Conservation (phyloP, 768 basidiomycete species). For the Hygrophorus russula region DNA sequence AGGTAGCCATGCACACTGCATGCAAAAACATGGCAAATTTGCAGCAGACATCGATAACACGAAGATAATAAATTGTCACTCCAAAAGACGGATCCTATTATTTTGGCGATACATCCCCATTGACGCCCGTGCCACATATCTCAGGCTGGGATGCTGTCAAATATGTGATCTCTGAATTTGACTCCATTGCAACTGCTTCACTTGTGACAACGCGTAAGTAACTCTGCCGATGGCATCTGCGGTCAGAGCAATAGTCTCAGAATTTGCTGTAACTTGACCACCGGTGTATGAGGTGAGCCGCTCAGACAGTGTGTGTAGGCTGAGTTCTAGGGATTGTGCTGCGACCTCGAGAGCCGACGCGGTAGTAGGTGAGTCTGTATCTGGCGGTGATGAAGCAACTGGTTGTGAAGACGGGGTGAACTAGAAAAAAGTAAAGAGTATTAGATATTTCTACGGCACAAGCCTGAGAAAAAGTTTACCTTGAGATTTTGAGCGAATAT, state of each 20-base stretch:
- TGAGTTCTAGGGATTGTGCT: slow-evolving; percentile 37
- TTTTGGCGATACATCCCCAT: too few relatives aligned
- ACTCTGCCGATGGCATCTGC: slow-evolving; percentile 67
- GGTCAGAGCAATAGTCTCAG: slow-evolving; percentile 36
- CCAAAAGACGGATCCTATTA: too few relatives aligned
- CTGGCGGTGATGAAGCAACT: neutral
- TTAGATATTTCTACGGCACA: too few relatives aligned
- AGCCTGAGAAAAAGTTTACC: too few relatives aligned
- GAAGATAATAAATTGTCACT: too few relatives aligned
- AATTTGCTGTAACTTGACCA: slow-evolving; percentile 29
- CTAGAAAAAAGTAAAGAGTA: too few relatives aligned
- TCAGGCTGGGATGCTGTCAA: too few relatives aligned
- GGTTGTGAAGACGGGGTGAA: too few relatives aligned
- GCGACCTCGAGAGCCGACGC: slow-evolving; percentile 18
- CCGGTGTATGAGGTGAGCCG: slow-evolving; percentile 36
- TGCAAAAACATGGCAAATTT: too few relatives aligned
- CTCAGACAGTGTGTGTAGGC: slow-evolving; percentile 40
- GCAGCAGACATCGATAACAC: too few relatives aligned
- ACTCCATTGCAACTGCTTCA: slow-evolving; percentile 45
- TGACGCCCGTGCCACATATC: too few relatives aligned
- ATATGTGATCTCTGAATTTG: slow-evolving; percentile 20
- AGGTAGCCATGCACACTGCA: slow-evolving; percentile 3
- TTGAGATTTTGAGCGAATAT: too few relatives aligned
- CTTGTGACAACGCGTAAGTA: slow-evolving; percentile 46
- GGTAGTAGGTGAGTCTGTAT: neutral